These are phyloP conservation scores for Hypoxylon rubiginosum DNA, from an alignment of 2,329 filamentous ascomycete species.

Conservation along the genomic window DNA sequence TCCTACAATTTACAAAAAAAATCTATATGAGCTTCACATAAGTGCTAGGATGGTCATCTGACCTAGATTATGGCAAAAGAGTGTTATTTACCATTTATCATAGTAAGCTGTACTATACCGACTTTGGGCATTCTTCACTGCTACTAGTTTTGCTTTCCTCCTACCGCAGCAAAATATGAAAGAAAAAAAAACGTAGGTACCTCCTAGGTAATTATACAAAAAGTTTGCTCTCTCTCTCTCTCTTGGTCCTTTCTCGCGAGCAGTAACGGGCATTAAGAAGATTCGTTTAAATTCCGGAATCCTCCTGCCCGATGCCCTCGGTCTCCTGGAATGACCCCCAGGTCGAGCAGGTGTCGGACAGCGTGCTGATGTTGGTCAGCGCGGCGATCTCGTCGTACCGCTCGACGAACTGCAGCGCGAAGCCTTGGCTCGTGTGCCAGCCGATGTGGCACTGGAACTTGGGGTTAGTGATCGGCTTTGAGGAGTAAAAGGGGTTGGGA, in stretches of 20 bases:
- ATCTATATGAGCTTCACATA: too few relatives aligned
- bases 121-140: not conserved
- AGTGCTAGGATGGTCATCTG: too few relatives aligned
- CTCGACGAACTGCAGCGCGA: conserved; percentile 66
- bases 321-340: conserved; percentile 48
- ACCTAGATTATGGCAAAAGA: not conserved
- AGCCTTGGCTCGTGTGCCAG: conserved; percentile 63
- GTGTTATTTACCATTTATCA: not conserved
- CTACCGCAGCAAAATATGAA: too few relatives aligned
- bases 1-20: too few relatives aligned
- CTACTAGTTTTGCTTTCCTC: too few relatives aligned
- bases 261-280: too few relatives aligned
- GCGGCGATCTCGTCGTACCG: conserved; percentile 47
- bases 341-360: conserved; percentile 47
- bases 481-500: not conserved
- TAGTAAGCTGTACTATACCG: not conserved
- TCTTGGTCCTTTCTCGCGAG: not conserved
- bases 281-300: conserved; percentile 53
- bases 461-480: conserved; percentile 15
- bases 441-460: conserved; percentile 58
- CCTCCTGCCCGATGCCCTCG: conserved; percentile 42
- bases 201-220: not conserved
- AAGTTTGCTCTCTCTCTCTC: not conserved
- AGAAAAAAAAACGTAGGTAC: not conserved
- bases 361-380: conserved; percentile 37